Conservation (phyloP, 2,329 filamentous ascomycete species). For the Penicillium sp. region DNA sequence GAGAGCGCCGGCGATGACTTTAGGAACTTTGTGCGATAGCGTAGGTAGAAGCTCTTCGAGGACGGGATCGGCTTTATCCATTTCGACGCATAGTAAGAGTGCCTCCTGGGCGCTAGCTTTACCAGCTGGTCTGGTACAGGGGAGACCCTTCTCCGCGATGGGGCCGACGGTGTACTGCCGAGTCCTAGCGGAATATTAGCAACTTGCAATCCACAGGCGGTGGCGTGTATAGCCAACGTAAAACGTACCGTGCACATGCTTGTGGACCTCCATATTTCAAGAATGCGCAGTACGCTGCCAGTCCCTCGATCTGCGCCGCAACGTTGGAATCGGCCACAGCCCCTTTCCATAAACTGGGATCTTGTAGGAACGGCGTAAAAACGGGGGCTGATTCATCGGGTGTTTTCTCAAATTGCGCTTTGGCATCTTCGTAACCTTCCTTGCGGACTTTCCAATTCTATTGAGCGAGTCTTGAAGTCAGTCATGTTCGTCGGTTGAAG, state of each 20-base stretch:
- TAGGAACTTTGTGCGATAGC: slow-evolving; percentile 84
- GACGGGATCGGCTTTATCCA: slow-evolving; percentile 80
- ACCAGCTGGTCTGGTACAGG: slow-evolving; percentile 81
- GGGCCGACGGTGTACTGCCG: slow-evolving; percentile 70
- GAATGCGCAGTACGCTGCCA: slow-evolving; percentile 84
- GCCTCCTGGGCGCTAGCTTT: slow-evolving; percentile 86
- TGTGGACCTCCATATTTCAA: slow-evolving; percentile 85
- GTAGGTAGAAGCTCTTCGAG: slow-evolving; percentile 86
- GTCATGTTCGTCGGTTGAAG: not conserved
- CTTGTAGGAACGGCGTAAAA: slow-evolving; percentile 83
- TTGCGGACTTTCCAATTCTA: slow-evolving; percentile 97
- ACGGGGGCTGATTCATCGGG: slow-evolving; percentile 81
- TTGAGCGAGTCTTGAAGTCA: slow-evolving; percentile 19
- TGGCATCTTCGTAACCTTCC: slow-evolving; percentile 87
- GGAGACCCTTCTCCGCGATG: slow-evolving; percentile 86
- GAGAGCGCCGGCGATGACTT: slow-evolving; percentile 75
- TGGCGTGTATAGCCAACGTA: not conserved
- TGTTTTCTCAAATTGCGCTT: slow-evolving; percentile 79
- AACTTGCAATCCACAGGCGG: not conserved
- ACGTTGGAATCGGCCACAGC: slow-evolving; percentile 94
- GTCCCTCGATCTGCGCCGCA: slow-evolving; percentile 89
- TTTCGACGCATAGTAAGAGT: slow-evolving; percentile 81
- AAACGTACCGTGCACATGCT: slow-evolving; percentile 64
- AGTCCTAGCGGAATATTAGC: slow-evolving; percentile 52
- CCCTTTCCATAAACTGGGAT: slow-evolving; percentile 83